These are phyloP conservation scores for Fragilaria radians DNA, from an alignment of 108 stramenopile genomes.

Conservation along the genomic window DNA sequence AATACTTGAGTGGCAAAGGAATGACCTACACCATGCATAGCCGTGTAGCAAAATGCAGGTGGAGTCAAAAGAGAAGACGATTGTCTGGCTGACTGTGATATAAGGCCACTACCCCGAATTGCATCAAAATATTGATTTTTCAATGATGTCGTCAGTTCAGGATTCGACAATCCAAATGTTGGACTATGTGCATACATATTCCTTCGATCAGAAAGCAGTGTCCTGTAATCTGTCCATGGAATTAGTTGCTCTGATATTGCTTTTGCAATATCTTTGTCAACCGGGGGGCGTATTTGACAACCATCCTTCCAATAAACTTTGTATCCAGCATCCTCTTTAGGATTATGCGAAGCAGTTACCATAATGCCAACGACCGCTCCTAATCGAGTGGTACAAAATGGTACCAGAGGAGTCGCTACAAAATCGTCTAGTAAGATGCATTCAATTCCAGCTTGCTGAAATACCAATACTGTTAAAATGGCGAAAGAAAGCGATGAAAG, in stretches of 20 bases:
- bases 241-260: constrained; percentile 73
- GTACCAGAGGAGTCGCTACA: constrained; percentile 88
- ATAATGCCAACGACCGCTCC: constrained; percentile 86
- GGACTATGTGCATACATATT: constrained; percentile 25
- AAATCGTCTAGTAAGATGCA: constrained; percentile 80
- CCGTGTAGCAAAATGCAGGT: constrained; percentile 83
- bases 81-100: constrained; percentile 21
- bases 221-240: constrained; percentile 84
- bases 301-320: constrained; percentile 96
- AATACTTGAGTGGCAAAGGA: constrained; percentile 63
- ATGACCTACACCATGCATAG: constrained; percentile 96
- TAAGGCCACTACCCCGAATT: constrained; percentile 52
- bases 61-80: neutral
- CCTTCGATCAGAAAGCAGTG: constrained; percentile 19
- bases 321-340: constrained; percentile 92
- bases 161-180: constrained; percentile 41
- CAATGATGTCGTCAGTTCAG: constrained; percentile 30
- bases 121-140: constrained; percentile 56
- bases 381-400: constrained; percentile 57
- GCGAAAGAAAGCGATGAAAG: constrained; percentile 89
- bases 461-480: constrained; percentile 76
- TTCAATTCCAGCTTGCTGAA: constrained; percentile 64
- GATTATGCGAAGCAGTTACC: constrained; percentile 99
- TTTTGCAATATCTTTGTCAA: constrained; percentile 82
- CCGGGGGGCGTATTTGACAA: constrained; percentile 91